Conservation (phyloP, 495 filamentous ascomycete genomes). For the Podospora pseudopauciseta region DNA sequence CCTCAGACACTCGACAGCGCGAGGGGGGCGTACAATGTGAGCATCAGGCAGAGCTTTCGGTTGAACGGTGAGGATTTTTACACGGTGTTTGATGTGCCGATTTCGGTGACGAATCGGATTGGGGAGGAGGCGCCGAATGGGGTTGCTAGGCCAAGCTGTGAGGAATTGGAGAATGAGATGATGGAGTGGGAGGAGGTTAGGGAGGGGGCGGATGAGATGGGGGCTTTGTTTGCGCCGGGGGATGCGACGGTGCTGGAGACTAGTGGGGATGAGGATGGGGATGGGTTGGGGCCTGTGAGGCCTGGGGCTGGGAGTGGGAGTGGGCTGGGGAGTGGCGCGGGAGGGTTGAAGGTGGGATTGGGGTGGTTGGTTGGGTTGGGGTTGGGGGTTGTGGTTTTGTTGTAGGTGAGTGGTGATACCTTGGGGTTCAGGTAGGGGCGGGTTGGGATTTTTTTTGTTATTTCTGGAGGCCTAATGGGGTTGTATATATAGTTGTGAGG, state of each 20-base stretch:
- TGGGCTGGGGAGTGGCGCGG: constrained; percentile 34
- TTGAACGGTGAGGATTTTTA: constrained; percentile 59
- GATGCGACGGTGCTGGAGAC: constrained; percentile 40
- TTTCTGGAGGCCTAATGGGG: neutral
- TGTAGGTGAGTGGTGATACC: constrained; percentile 11
- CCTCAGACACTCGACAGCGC: constrained; percentile 31
- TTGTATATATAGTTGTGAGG: neutral
- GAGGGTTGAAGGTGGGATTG: constrained; percentile 13
- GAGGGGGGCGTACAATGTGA: constrained; percentile 55
- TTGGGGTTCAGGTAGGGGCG: neutral
- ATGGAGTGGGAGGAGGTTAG: constrained; percentile 40
- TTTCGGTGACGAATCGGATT: constrained; percentile 64
- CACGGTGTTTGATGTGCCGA: constrained; percentile 65
- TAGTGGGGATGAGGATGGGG: constrained; percentile 14
- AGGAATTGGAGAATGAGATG: constrained; percentile 43
- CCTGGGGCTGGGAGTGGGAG: constrained; percentile 22
- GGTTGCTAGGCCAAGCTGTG: constrained; percentile 42
- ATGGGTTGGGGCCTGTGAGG: constrained; percentile 32
- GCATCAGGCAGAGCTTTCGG: constrained; percentile 64
- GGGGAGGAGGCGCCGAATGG: constrained; percentile 31
- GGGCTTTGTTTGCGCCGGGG: constrained; percentile 46
- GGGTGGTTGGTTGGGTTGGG: constrained; percentile 16
- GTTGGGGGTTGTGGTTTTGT: constrained; percentile 19
- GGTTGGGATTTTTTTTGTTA: neutral
- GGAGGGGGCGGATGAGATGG: constrained; percentile 32